These are phyloP conservation scores for Linaria vulgaris DNA, from an alignment of 257 asterid species.

Conservation along the genomic window DNA sequence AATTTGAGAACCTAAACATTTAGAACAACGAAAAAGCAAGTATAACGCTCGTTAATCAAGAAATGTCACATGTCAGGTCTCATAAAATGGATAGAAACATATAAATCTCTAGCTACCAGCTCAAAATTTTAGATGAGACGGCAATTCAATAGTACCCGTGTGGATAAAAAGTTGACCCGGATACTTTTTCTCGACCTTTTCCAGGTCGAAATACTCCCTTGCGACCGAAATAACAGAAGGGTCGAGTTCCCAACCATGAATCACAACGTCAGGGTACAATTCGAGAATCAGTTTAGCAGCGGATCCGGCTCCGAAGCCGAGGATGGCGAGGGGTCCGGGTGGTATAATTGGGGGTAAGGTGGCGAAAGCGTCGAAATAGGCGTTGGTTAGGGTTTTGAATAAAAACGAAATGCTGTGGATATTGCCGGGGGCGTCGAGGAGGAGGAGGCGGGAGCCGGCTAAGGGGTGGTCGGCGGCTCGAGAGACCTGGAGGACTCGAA, in stretches of 20 bases:
- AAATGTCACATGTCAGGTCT: no score
- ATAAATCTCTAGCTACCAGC: no score
- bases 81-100: no score
- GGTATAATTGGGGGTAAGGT: constrained; percentile 77
- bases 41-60: no score
- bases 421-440: constrained; percentile 91
- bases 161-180: constrained; percentile 49
- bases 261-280: constrained; percentile 42
- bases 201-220: constrained; percentile 68
- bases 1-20: no score
- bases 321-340: constrained; percentile 76
- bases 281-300: constrained; percentile 66
- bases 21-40: no score
- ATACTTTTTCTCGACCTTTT: constrained; percentile 55
- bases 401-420: constrained; percentile 84
- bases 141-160: constrained; percentile 27
- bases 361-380: constrained; percentile 86
- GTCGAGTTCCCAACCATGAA: constrained; percentile 91
- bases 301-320: constrained; percentile 94
- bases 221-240: constrained; percentile 75
- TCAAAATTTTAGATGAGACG: not conserved
- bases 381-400: constrained; percentile 62
- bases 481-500: constrained; percentile 78
- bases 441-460: constrained; percentile 79
- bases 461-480: constrained; percentile 81